Conservation (phyloP, 805 yeast species). For the Pichia scutulata region DNA sequence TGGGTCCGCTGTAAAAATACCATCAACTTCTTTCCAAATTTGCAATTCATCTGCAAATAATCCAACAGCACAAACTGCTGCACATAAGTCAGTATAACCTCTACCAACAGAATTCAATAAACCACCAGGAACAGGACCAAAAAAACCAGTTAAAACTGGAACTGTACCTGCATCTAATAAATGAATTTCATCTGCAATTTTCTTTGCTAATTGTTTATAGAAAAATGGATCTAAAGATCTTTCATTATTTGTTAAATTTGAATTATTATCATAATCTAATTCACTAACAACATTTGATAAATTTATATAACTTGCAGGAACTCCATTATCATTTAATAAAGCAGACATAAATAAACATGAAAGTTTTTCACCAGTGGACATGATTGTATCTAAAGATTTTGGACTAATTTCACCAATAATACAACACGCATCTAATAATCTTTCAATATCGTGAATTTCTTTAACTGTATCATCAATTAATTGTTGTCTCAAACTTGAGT, state of each 20-base stretch:
- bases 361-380: slow-evolving; percentile 91
- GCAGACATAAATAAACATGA: slow-evolving; percentile 86
- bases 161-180: slow-evolving; percentile 37
- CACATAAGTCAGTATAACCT: slow-evolving; percentile 96
- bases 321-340: slow-evolving; percentile 74
- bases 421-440: slow-evolving; percentile 77
- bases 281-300: slow-evolving; percentile 52
- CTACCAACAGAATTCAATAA: slow-evolving; percentile 88
- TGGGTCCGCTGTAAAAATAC: slow-evolving; percentile 98
- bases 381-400: slow-evolving; percentile 79
- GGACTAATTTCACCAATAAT: slow-evolving; percentile 87
- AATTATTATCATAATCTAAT: slow-evolving; percentile 33
- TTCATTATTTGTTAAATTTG: slow-evolving; percentile 14
- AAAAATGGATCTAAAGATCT: slow-evolving; percentile 51
- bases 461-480: slow-evolving; percentile 51
- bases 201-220: slow-evolving; percentile 47
- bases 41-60: slow-evolving; percentile 87
- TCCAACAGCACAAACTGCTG: slow-evolving; percentile 94
- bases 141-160: slow-evolving; percentile 94
- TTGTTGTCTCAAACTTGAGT: slow-evolving; percentile 37
- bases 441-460: slow-evolving; percentile 63
- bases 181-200: slow-evolving; percentile 43
- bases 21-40: slow-evolving; percentile 99
- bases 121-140: slow-evolving; percentile 96
- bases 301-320: slow-evolving; percentile 71